Conservation (phyloP, 768 basidiomycete genomes). For the Chlorophyllum brunneum region DNA sequence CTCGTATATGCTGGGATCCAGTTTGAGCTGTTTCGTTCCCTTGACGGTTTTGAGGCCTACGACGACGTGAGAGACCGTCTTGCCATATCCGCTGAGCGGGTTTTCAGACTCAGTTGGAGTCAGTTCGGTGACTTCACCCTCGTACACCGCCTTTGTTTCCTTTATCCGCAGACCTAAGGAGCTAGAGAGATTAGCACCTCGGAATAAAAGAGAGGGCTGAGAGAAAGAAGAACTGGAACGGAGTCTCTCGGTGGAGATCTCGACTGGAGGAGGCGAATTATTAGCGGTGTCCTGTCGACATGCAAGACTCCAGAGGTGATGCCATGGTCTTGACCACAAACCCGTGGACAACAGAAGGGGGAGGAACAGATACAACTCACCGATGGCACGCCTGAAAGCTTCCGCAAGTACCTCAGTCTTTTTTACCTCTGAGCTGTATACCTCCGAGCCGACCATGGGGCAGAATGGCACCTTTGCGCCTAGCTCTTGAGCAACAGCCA, state of each 20-base stretch:
- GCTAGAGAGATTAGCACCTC: slow-evolving; percentile 8
- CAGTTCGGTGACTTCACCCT: slow-evolving; percentile 96
- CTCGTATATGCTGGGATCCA: slow-evolving; percentile 96
- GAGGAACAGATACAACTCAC: slow-evolving; percentile 40
- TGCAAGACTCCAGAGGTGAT: no score
- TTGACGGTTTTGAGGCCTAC: slow-evolving; percentile 92
- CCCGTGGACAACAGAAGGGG: background rate
- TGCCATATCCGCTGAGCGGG: slow-evolving; percentile 95
- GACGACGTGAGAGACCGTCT: slow-evolving; percentile 97
- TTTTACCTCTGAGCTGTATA: slow-evolving; percentile 96
- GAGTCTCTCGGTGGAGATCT: no score
- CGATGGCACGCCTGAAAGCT: slow-evolving; percentile 91
- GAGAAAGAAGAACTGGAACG: background rate
- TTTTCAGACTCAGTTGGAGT: slow-evolving; percentile 97
- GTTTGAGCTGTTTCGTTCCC: slow-evolving; percentile 89
- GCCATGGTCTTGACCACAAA: no score
- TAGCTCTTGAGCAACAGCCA: slow-evolving; percentile 94
- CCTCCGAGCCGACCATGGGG: slow-evolving; percentile 97
- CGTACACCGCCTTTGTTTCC: slow-evolving; percentile 98
- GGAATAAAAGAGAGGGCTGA: background rate
- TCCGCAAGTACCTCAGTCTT: slow-evolving; percentile 98
- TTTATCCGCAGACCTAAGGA: slow-evolving; percentile 90
- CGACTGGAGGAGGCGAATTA: no score
- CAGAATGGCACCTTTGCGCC: slow-evolving; percentile 96
- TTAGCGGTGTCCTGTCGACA: no score